phyloP scores from a whole-genome alignment of 495 filamentous ascomycete species.

The Parathielavia appendiculata region DNA sequence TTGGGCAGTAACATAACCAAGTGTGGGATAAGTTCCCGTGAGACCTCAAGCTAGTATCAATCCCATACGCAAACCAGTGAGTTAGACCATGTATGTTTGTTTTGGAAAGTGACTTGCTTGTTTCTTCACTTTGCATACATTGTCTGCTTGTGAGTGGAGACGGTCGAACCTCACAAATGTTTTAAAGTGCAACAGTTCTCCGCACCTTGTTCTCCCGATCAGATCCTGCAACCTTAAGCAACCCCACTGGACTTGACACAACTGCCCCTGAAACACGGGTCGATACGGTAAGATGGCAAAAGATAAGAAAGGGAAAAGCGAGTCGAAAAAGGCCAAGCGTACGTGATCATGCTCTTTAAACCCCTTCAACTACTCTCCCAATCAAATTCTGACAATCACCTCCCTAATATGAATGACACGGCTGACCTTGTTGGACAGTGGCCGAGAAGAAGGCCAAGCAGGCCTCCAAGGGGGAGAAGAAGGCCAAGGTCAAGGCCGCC shows the following conservation, averaged over 20 bases:
- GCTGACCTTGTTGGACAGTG: slow-evolving; percentile 25
- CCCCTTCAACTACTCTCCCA: no score
- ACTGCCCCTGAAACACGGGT: background rate
- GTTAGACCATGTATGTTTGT: no score
- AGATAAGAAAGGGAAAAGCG: slow-evolving; percentile 55
- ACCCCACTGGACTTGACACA: background rate
- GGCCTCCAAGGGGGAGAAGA: slow-evolving; percentile 36
- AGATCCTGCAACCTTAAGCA: slow-evolving; percentile 8
- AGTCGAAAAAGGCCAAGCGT: slow-evolving; percentile 55
- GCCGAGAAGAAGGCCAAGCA: background rate
- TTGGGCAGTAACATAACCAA: background rate
- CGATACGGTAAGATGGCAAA: slow-evolving; percentile 45
- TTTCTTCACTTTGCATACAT: background rate
- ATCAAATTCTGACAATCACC: no score
- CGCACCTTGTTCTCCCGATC: slow-evolving; percentile 14
- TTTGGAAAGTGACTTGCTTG: background rate
- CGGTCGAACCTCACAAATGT: background rate
- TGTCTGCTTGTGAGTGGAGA: background rate
- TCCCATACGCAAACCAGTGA: no score
- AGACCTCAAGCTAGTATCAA: no score
- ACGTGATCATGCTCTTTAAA: no score
- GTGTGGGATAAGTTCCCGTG: background rate
- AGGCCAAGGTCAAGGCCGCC: slow-evolving; percentile 48
- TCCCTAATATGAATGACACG: no score
- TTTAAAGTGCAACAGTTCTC: slow-evolving; percentile 1